Evolutionary conservation across 1,139 yeast genomes (phyloP), one percentile per base, ranked within the genome.

Genomic region (Candida pseudoviswanathii): DNA sequence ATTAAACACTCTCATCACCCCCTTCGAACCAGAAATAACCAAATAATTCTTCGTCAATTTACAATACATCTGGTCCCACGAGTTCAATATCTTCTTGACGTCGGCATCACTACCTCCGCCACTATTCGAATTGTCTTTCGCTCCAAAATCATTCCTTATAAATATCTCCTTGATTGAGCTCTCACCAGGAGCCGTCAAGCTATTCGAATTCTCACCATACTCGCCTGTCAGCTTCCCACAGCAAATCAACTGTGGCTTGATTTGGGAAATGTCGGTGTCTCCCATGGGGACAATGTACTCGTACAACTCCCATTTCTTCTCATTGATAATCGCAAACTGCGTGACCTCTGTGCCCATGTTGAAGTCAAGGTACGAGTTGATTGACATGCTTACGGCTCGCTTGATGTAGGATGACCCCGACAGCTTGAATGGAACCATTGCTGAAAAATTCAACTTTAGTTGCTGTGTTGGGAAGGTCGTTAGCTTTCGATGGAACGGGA

Each of bases 401-500:
- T 76, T 69, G 9, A 73, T 59, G 51, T 67, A 61, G 0, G 67
- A 53, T 0, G 77, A 76, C 36, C 41, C 43, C n/a, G 44, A 32
- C 44, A 41, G 38, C 52, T 77, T 72, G 54, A 79, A 68, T 43
- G 72, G 60, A 21, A 60, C 57, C 5, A 61, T 52, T 1, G 67
- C 75, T 9, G 49, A 37, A 59, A 64, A 71, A 67, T 69, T 71
- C 47, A 82, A 70, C 50, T 73, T 77, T 33, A 78, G 64, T 29
- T 83, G 82, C 56, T 85, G 92, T 0, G 94, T 85, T 24, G 80
- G 77, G 63, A 79, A 85, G 36, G 85, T 82, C 38, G 80, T 75
- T 46, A 84, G 75, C 60, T 86, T 85, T 50, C 96, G 73, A 63
- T 87, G 89, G 51, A 84, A 81, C 1, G 97, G 97, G 68, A 89